phyloP scores from a whole-genome alignment of 192 early-diverging fungal species.

The Rhizophagus sp. region DNA sequence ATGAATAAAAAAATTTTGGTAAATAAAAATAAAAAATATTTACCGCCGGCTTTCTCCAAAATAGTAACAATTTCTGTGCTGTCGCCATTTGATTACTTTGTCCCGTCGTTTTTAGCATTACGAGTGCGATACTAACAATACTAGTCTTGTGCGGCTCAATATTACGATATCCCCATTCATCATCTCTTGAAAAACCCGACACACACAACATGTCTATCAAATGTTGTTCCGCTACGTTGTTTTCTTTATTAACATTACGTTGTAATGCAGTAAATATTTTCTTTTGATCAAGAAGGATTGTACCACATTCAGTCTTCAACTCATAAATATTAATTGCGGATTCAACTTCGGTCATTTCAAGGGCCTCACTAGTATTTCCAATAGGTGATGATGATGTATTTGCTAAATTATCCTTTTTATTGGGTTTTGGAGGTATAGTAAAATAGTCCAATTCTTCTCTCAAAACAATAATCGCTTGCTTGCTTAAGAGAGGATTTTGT shows the following conservation, averaged over 20 bases:
- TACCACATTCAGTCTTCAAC: slow-evolving; percentile 65
- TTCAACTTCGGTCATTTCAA: slow-evolving; percentile 20
- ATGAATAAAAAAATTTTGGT: not conserved
- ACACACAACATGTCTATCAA: slow-evolving; percentile 82
- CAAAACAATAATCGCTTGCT: slow-evolving; percentile 72
- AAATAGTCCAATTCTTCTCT: slow-evolving; percentile 83
- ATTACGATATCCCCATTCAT: slow-evolving; percentile 73
- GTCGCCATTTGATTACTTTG: slow-evolving; percentile 69
- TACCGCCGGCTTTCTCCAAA: slow-evolving; percentile 84
- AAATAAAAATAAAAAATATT: slow-evolving; percentile 24
- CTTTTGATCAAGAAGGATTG: slow-evolving; percentile 63
- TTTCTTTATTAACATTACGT: slow-evolving; percentile 69
- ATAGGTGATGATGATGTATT: slow-evolving; percentile 1
- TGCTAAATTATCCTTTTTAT: slow-evolving; percentile 5
- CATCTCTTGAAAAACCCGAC: slow-evolving; percentile 70
- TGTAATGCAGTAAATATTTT: slow-evolving; percentile 76
- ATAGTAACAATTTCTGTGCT: slow-evolving; percentile 72
- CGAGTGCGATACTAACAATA: slow-evolving; percentile 67
- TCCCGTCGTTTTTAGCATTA: slow-evolving; percentile 69
- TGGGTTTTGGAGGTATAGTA: slow-evolving; percentile 51
- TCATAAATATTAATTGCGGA: slow-evolving; percentile 43
- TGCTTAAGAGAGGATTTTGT: slow-evolving; percentile 51
- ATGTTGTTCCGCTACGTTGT: slow-evolving; percentile 71
- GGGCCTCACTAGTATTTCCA: not conserved
- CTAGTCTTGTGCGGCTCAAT: slow-evolving; percentile 68